Conservation (phyloP, 176 grass and related monocot genomes). For the Hordeum marinum region DNA sequence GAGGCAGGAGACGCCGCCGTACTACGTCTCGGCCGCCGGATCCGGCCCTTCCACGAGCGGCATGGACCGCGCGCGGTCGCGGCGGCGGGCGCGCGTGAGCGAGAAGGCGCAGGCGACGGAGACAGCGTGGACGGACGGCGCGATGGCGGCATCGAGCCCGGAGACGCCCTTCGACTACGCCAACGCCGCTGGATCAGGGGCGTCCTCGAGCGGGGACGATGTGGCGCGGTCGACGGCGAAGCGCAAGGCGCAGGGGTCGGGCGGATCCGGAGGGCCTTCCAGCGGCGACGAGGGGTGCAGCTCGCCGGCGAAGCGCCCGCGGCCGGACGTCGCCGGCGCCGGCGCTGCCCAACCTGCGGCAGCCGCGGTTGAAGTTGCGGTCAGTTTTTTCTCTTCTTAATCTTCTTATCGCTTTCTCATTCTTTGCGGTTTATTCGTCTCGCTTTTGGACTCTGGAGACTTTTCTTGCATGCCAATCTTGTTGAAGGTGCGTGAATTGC, state of each 20-base stretch:
- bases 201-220: constrained; percentile 29
- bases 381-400: background rate
- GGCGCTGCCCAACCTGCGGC: background rate
- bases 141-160: constrained; percentile 20
- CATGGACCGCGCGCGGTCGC: background rate
- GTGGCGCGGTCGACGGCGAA: background rate
- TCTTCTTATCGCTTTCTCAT: background rate
- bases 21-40: background rate
- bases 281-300: constrained; percentile 38
- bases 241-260: background rate
- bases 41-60: constrained; percentile 15
- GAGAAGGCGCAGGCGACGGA: background rate
- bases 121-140: background rate
- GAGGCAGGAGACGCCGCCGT: background rate
- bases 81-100: background rate
- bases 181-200: constrained; percentile 12
- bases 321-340: background rate
- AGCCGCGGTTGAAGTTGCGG: background rate
- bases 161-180: constrained; percentile 21
- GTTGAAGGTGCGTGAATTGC: background rate
- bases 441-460: background rate
- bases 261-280: background rate
- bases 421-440: background rate
- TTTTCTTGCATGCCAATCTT: constrained; percentile 5
- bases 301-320: constrained; percentile 18